Evolutionary conservation across 2,329 filamentous ascomycete species (phyloP), one percentile per base, ranked within the genome.

Genomic region (Diplodia seriata): DNA sequence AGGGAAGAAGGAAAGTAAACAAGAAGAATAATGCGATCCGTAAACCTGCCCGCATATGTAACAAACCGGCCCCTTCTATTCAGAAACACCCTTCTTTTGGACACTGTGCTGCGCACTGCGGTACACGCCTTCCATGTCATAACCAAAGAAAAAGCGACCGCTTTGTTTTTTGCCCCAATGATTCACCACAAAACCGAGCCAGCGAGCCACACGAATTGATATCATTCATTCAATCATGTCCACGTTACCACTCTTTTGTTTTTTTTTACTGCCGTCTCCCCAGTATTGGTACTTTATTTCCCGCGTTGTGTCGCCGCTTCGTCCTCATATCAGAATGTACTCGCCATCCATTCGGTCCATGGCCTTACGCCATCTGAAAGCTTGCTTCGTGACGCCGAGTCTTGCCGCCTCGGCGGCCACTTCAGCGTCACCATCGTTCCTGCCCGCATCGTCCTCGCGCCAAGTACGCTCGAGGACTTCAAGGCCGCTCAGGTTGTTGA

Each of bases 401-500:
- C 70, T 70, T 71, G 62, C 70, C 70, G 53, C 71, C 70, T 67
- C 54, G 26, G 47, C 51, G n/a, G 59, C 73, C 38, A 74, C 57
- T 57, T 51, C 49, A 9, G 54, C 33, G 23, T 65, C 40, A 43
- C 47, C 18, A 43, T 69, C 59, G 38, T 73, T 70, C 50, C 77
- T 68, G 15, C 74, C 74, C 61, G 75, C 74, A 67, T 79, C 78
- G 61, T 88, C 85, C 61, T 85, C 85, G 14, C 84, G 83, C 94
- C 94, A 97, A 18, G 97, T 86, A 73, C 89, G 89, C 82, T 97
- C 94, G 51, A 97, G 81, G 4, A 97, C 88, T 74, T 95, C 91
- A 31, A 97, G 84, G 8, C 91, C 93, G 7, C 91, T 91, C 50
- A 96, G 85, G 76, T 97, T 97, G 80, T 97, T 97, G 84, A 93